These are phyloP conservation scores for Juncus inflexus DNA, from an alignment of 176 grass and related monocot genomes.

Conservation along the genomic window DNA sequence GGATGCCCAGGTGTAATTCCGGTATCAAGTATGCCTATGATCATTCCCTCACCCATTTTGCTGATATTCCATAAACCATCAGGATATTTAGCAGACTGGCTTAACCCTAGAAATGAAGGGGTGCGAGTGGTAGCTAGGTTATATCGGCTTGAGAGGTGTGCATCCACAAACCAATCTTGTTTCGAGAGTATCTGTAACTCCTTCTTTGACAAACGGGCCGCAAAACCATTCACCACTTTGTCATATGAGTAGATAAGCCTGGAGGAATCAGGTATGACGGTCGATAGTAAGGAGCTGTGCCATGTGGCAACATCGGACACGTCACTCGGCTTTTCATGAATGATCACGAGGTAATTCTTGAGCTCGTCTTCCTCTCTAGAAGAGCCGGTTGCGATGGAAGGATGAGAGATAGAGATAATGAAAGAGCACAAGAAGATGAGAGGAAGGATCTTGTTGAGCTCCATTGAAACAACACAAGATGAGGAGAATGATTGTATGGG, in stretches of 20 bases:
- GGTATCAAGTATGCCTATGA: constrained; percentile 29
- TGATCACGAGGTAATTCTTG: background rate
- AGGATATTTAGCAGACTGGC: background rate
- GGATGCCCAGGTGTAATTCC: constrained; percentile 25
- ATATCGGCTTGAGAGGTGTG: constrained; percentile 33
- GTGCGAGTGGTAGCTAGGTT: constrained; percentile 50
- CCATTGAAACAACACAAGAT: background rate
- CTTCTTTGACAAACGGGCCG: constrained; percentile 26
- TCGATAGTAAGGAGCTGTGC: background rate
- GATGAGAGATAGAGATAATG: background rate
- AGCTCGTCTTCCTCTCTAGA: background rate
- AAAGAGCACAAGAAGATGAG: background rate
- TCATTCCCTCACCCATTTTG: constrained; percentile 21
- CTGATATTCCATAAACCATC: constrained; percentile 15
- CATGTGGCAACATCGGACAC: background rate
- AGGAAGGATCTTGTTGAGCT: background rate
- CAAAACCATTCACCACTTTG: constrained; percentile 41
- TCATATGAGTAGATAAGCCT: constrained; percentile 46
- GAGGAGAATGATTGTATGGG: too few relatives aligned
- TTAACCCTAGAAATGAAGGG: constrained; percentile 41
- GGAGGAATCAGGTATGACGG: background rate
- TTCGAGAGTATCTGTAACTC: constrained; percentile 34
- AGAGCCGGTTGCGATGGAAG: background rate
- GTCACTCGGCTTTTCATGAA: background rate
- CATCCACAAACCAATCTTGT: constrained; percentile 49